Percentiles rank a stretch among this genome's conserved stretches.
Conservation (phyloP, 129 eudicot genomes). For the Scalesia atractyloides region DNA sequence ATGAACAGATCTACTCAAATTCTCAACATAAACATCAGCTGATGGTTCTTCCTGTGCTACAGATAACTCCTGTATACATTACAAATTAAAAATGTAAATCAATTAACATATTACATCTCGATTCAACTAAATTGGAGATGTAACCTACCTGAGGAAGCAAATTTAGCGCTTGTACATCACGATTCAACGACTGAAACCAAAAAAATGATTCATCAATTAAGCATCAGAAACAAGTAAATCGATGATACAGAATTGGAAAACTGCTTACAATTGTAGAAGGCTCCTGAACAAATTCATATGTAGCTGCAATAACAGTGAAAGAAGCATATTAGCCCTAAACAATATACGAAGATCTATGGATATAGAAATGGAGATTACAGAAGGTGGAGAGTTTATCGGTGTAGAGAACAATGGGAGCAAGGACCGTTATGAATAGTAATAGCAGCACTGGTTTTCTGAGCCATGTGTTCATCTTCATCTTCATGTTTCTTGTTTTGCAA, state of each 20-base stretch:
- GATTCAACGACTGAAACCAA: constrained; percentile 54
- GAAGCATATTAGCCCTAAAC: background rate
- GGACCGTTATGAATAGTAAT: constrained; percentile 60
- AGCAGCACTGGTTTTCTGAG: constrained; percentile 46
- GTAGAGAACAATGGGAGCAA: constrained; percentile 77
- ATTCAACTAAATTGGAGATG: background rate
- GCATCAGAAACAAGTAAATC: background rate
- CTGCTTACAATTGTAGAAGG: constrained; percentile 22
- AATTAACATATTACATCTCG: background rate
- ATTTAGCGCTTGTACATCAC: constrained; percentile 55
- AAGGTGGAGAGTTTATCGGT: constrained; percentile 51
- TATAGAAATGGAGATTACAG: background rate
- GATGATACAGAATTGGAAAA: background rate
- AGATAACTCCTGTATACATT: constrained; percentile 70
- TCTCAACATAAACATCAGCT: constrained; percentile 33
- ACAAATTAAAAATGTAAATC: background rate
- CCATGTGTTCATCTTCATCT: constrained; percentile 43
- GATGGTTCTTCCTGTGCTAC: constrained; percentile 1
- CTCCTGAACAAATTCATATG: constrained; percentile 20
- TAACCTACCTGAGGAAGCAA: constrained; percentile 68
- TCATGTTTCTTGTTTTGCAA: background rate
- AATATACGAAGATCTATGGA: background rate
- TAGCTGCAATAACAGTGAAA: constrained; percentile 3
- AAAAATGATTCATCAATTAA: background rate
- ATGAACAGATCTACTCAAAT: constrained; percentile 31